Conservation (phyloP, 441 rosid species). For the Pelargonium cotyledonis region DNA sequence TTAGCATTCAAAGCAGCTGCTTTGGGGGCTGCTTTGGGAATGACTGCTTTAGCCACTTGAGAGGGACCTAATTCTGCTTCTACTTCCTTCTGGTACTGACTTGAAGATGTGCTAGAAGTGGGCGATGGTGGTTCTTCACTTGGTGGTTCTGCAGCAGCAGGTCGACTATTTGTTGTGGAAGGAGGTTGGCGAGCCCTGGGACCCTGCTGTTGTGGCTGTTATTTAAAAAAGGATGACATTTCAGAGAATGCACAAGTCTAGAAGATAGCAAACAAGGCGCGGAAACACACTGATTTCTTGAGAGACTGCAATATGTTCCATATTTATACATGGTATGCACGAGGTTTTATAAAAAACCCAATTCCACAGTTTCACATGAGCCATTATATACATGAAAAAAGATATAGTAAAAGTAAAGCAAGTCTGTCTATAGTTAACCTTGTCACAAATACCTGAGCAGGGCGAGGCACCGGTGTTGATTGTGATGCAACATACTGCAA, state of each 20-base stretch:
- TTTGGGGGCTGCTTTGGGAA: slow-evolving; percentile 12
- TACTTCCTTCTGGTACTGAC: slow-evolving; percentile 51
- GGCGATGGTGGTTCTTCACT: slow-evolving; percentile 62
- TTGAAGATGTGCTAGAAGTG: slow-evolving; percentile 50
- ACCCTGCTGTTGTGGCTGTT: slow-evolving; percentile 36
- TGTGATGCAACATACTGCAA: slow-evolving; percentile 71
- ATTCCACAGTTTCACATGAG: background rate
- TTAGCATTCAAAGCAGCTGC: slow-evolving; percentile 27
- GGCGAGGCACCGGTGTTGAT: slow-evolving; percentile 51
- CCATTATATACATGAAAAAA: background rate
- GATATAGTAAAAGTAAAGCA: background rate
- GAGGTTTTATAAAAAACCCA: background rate
- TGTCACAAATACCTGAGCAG: slow-evolving; percentile 46
- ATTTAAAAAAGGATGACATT: background rate
- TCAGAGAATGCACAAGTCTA: background rate
- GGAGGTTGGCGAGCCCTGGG: slow-evolving; percentile 36
- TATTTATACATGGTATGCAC: background rate
- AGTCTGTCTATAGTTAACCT: background rate
- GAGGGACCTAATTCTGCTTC: slow-evolving; percentile 43
- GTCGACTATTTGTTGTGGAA: slow-evolving; percentile 29
- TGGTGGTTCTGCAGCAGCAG: slow-evolving; percentile 32
- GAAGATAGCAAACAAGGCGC: background rate
- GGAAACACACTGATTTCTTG: background rate
- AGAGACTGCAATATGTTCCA: background rate
- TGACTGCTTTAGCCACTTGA: slow-evolving; percentile 26